phyloP scores from a whole-genome alignment of 139 green algal species.

The Eudorina sp. region DNA sequence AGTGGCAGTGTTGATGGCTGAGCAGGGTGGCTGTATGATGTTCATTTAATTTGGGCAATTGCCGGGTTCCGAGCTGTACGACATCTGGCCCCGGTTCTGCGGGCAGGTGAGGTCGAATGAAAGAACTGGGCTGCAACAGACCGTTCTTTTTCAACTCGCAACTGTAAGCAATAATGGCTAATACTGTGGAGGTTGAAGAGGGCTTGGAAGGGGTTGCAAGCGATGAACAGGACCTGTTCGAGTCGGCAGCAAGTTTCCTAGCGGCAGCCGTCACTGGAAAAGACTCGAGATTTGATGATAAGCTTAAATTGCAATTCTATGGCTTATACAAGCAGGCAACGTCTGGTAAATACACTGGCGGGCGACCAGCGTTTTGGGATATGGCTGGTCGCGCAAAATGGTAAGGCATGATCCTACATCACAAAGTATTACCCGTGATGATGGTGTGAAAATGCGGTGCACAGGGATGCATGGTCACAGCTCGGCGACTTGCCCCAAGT shows the following conservation, averaged over 20 bases:
- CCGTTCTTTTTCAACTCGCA: no score
- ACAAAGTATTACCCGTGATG: background rate
- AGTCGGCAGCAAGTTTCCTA: constrained; percentile 25
- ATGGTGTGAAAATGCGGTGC: background rate
- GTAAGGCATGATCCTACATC: background rate
- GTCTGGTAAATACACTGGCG: background rate
- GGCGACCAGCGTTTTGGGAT: constrained; percentile 45
- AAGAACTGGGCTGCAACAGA: no score
- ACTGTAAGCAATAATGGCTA: no score
- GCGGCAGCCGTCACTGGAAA: constrained; percentile 26
- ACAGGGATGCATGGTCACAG: constrained; percentile 48
- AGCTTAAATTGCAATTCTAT: constrained; percentile 45
- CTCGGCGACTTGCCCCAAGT: constrained; percentile 22
- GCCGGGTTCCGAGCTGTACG: no score
- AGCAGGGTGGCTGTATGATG: no score
- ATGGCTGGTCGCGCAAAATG: constrained; percentile 37
- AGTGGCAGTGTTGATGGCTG: no score
- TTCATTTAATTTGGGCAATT: no score
- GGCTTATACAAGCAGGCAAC: constrained; percentile 46
- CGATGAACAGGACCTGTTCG: constrained; percentile 29
- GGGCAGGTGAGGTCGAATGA: no score
- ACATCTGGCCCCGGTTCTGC: no score
- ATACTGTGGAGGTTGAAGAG: background rate
- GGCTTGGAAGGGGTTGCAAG: background rate
- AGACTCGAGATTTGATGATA: constrained; percentile 31